Evolutionary conservation across 2,329 filamentous ascomycete genomes (phyloP), one percentile per base, ranked within the genome.

Genomic region (Cladosporium sp.): DNA sequence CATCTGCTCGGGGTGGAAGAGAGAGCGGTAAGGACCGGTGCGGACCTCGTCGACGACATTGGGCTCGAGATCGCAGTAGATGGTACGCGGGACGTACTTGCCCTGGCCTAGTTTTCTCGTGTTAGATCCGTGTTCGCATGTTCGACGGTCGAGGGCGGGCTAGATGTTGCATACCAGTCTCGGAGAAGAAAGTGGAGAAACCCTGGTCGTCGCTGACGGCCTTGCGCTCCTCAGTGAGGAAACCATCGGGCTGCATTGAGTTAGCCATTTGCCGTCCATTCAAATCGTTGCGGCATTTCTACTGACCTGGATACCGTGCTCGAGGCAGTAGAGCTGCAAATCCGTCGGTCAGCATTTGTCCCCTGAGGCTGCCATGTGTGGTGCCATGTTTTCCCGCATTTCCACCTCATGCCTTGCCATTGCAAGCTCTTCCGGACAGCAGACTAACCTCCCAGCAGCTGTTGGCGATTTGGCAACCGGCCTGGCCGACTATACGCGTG

Each of bases 181-280:
- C 93, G 64, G 92, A 96, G 83, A 99, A 99, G 84, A 99, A 99
- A 68, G 93, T 99, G 82, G 91, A 96, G 84, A 99, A 99, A 62
- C 93, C 93, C 70, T 96, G 88, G 73, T 97, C 93, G 59, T 90
- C 88, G 59, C 95, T 88, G 70, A 85, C 84, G 65, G 83, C 84
- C 82, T 97, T 96, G 77, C 91, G 90, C 82, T 97, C 92, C 71
- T 96, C 92, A 61, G 91, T 97, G 74, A 99, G 85, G 80, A 88
- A 97, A 73, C 93, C 93, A 84, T 99, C 93, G 65, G 93, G 92
- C 92, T 99, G 71, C 36, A 15, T n/a, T 24, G 17, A 50, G 59
- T 65, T 57, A 65, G 59, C 50, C 17, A 42, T 11, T 42, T 51
- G 18, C 12, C n/a, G 22, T 37, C 3, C 17, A 18, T 30, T 27